Base-by-base conservation (phyloP, 371 early-diverging fungal species). In the Mortierella sp. region DNA sequence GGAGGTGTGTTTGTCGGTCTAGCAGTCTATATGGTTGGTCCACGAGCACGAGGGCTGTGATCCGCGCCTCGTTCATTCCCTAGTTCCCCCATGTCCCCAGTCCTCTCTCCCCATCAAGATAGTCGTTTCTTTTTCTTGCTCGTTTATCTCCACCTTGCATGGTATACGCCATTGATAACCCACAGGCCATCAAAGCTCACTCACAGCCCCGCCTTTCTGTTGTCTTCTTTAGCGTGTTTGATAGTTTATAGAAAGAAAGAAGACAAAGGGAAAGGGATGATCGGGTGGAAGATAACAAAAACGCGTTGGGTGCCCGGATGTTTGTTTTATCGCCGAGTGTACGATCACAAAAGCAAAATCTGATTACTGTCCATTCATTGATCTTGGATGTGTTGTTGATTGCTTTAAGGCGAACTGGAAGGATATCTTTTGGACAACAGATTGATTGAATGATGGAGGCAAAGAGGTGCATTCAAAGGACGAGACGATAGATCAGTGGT, bases 71-170 rank as follows among this genome's bases (percentile, higher is more conserved):
- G 35, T 24, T 41, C 6, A 10, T 41, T 35, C 32, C 11, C 32
- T 35, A 3, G 14, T 14, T 63, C 14, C 63, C 38, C 38, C 63
- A 32, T 63, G 35, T 27, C 38, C 63, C 68, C 18, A 68, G 24
- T 41, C 43, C 41, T 63, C 48, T 14, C 48, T 68, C 68, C 68
- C 68, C 38, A 68, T 68, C 68, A 68, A 68, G 68, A 68, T 68
- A 68, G 43, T 68, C 24, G 41, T 68, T 41, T 60, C 14, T 35
- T 14, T 32, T 35, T 35, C 18, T 24, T 24, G 3, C 41, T 65
- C 38, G 68, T 38, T 68, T 68, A 68, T 68, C 68, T 68, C 68
- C n/a, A 35, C 7, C 43, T 24, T 38, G 68, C 68, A 68, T 68
- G 2, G 24, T 24, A 41, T 68, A 68, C 68, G 68, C 68, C 68